Evolutionary conservation across 2,329 filamentous ascomycete species (phyloP), one percentile per base, ranked within the genome.

Genomic region (Aciculosporium take): DNA sequence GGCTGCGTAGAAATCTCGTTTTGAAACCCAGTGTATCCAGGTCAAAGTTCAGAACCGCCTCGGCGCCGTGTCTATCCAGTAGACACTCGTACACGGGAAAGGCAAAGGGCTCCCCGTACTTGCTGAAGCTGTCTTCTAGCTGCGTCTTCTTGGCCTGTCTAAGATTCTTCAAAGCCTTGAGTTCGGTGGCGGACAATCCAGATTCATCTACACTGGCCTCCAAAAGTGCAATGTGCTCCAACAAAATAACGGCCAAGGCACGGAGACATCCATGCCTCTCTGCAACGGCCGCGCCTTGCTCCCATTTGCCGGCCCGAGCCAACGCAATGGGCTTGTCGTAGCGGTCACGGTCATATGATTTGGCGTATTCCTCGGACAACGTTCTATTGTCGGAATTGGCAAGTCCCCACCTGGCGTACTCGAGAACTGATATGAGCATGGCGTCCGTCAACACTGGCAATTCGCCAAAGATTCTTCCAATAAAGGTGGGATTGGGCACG

Each of bases 1-100:
- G 75, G 42, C 75, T 79, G 32, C 84, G 76, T 37, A 98, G 68
- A 53, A 87, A 98, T 39, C 71, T 69, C 1, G 86, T 94, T 42
- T 94, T 73, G 53, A 78, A 81, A n/a, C 65, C 64, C 39, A 74
- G 64, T 49, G 78, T 77, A 52, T 88, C 82, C 42, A 77, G 64
- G 21, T 79, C 68, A 45, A 84, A 84, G 51, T 79, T 72, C 40
- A 98, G 69, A 23, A 95, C 68, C 2, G 73, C 69, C 49, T 77
- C 69, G 33, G 84, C 69, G 35, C 81, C 73, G 42, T 75, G 73
- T 51, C 74, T 72, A 27, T 74, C 68, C 40, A 95, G 79, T 41
- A 89, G 70, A 47, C 81, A 79, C 43, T 84, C 75, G 58, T 94
- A 96, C 46, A 86, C 83, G 0, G 85, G 82, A 50, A 79, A 79